Percentiles rank a stretch among this genome's conserved stretches.
Evolutionary conservation across 148 eudicot species (phyloP).

Genomic region (Hydrangea macrophylla): DNA sequence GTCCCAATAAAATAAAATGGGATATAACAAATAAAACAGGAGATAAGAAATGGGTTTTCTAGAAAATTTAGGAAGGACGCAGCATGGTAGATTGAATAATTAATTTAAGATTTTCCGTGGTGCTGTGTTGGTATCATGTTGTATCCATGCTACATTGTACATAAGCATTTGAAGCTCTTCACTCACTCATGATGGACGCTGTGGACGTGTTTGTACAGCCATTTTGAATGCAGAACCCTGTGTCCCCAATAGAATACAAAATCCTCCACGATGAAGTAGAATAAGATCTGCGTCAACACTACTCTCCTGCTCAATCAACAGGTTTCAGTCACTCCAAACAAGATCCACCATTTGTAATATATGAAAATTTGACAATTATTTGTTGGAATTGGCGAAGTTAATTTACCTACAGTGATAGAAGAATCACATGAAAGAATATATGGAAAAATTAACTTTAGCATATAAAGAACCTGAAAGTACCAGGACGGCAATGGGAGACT

Average conservation of each 20-base stretch:
- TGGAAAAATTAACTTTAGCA: conserved; percentile 20
- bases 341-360: not conserved
- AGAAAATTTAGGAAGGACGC: no score
- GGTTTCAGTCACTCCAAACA: conserved; percentile 12
- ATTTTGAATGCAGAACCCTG: conserved; percentile 90
- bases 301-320: conserved; percentile 66
- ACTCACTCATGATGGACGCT: conserved; percentile 96
- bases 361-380: not conserved
- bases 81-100: no score
- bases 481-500: conserved; percentile 97
- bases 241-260: conserved; percentile 98
- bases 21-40: no score
- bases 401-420: not conserved
- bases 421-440: conserved; percentile 12
- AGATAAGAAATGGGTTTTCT: no score
- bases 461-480: conserved; percentile 75
- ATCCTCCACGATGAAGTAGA: conserved; percentile 92
- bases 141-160: not conserved
- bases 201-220: conserved; percentile 94
- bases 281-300: conserved; percentile 63
- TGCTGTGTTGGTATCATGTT: not conserved
- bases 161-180: conserved; percentile 6
- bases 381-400: not conserved
- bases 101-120: no score
- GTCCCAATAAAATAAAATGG: no score